phyloP scores from a whole-genome alignment of 2,329 filamentous ascomycete species.

The Arthrobotrys pseudoclavata region DNA sequence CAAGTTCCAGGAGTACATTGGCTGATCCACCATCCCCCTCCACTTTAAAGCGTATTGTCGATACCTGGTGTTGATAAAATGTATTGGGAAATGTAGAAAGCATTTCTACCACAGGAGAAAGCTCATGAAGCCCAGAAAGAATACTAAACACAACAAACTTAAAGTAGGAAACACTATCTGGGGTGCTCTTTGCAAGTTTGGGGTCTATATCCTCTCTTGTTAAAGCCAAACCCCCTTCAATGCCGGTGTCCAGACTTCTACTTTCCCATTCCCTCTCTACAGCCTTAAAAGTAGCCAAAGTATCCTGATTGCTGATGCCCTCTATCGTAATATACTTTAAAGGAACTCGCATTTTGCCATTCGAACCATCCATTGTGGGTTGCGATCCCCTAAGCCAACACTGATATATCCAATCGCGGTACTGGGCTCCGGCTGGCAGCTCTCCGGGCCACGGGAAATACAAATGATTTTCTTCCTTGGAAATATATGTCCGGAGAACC shows the following conservation, averaged over 20 bases:
- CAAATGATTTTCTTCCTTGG: background rate
- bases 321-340: background rate
- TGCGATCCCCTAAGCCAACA: background rate
- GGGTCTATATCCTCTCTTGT: background rate
- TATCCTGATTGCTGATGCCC: background rate
- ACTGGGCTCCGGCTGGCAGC: background rate
- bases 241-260: background rate
- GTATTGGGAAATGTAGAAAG: background rate
- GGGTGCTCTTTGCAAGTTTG: background rate
- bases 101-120: background rate
- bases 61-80: background rate
- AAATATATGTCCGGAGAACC: background rate
- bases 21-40: background rate
- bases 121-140: background rate
- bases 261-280: background rate
- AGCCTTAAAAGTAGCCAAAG: background rate
- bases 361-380: too few species aligned
- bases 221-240: background rate
- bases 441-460: conserved; percentile 1
- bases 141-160: background rate
- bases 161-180: background rate
- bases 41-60: background rate
- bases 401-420: conserved; percentile 2
- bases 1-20: background rate
- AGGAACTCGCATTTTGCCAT: background rate